These are phyloP conservation scores for Vicia villosa DNA, from an alignment of 306 rosid genomes.

Conservation along the genomic window DNA sequence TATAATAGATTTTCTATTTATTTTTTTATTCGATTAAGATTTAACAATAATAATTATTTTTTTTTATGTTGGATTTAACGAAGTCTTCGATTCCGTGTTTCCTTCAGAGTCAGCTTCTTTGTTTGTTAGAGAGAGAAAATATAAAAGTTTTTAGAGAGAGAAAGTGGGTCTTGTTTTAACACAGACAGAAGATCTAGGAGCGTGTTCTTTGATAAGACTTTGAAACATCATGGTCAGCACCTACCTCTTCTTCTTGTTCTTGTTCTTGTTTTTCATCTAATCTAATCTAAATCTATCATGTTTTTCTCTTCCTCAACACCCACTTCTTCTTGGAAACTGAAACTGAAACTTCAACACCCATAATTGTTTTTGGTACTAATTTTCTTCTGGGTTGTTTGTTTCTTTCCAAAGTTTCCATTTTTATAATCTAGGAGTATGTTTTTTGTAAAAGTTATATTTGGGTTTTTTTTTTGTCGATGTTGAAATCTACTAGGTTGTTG, in stretches of 20 bases:
- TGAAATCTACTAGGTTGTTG: conserved; percentile 20
- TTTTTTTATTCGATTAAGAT: neutral
- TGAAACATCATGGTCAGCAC: conserved; percentile 45
- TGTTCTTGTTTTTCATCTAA: conserved; percentile 36
- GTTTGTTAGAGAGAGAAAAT: conserved; percentile 3
- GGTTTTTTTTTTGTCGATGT: no score
- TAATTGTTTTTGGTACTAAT: neutral
- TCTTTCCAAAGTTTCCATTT: conserved; percentile 27
- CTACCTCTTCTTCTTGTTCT: conserved; percentile 30
- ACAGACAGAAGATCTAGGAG: conserved; percentile 34
- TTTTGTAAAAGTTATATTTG: conserved; percentile 19
- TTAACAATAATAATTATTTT: neutral
- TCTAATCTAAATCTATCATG: conserved; percentile 8
- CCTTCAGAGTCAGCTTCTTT: conserved; percentile 33
- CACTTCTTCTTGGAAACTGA: conserved; percentile 3
- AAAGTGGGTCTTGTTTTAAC: conserved; percentile 19
- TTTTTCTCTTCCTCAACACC: neutral
- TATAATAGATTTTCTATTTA: neutral
- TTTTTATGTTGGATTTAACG: conserved; percentile 55
- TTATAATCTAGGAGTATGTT: conserved; percentile 18
- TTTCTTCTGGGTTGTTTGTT: conserved; percentile 24
- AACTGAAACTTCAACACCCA: conserved; percentile 40
- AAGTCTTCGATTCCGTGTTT: conserved; percentile 53
- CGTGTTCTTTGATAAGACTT: conserved; percentile 33
- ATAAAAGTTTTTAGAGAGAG: conserved; percentile 24